Evolutionary conservation across 2,329 filamentous ascomycete genomes (phyloP).

Genomic region (Colletotrichum musicola): DNA sequence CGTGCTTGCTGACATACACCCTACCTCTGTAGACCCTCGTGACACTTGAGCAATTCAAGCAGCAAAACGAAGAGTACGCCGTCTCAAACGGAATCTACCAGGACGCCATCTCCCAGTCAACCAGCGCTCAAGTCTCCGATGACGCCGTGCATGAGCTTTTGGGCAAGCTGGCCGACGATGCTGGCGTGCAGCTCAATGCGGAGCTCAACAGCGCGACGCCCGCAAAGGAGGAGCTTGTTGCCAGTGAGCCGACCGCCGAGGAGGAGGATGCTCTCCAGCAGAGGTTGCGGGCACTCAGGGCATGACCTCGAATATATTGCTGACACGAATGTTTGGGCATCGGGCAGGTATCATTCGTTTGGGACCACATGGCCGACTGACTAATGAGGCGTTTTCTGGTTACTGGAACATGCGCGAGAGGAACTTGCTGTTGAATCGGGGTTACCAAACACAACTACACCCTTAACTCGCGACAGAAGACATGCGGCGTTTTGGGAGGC

Average conservation of each 20-base stretch:
- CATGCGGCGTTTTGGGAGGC: neutral
- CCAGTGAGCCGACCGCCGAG: conserved; percentile 78
- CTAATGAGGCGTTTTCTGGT: conserved; percentile 23
- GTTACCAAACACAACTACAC: conserved; percentile 3
- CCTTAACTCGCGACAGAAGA: neutral
- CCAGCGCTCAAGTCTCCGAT: conserved; percentile 78
- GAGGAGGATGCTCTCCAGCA: conserved; percentile 82
- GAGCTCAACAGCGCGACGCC: conserved; percentile 74
- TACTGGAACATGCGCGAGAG: conserved; percentile 9
- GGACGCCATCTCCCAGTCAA: conserved; percentile 84
- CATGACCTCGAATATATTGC: conserved; percentile 48
- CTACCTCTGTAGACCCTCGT: conserved; percentile 61
- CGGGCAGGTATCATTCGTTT: conserved; percentile 25
- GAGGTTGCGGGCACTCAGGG: conserved; percentile 67
- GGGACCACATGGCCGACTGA: neutral
- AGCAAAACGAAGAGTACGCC: conserved; percentile 74
- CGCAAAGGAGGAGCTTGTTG: conserved; percentile 69
- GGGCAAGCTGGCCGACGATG: conserved; percentile 88
- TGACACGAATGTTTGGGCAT: neutral
- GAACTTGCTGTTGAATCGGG: neutral
- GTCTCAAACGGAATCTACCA: conserved; percentile 83
- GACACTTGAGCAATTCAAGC: conserved; percentile 71
- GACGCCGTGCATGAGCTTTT: conserved; percentile 90
- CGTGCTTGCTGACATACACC: neutral
- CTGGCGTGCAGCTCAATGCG: conserved; percentile 83